phyloP scores from a whole-genome alignment of 2,329 filamentous ascomycete species.

The Ascomycota sp. region DNA sequence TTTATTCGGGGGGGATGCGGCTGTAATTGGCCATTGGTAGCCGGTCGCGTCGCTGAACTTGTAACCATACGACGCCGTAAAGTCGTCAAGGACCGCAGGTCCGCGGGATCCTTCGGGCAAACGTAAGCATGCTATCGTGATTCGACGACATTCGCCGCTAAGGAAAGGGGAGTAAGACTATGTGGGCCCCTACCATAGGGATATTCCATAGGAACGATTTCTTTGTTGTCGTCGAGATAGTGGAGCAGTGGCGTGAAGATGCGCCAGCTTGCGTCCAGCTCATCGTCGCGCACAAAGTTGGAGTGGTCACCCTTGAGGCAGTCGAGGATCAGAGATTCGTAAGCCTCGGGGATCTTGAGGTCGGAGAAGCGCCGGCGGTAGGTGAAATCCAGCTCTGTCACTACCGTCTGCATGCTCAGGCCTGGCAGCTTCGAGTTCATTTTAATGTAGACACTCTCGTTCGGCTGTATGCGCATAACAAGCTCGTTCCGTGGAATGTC shows the following conservation, averaged over 20 bases:
- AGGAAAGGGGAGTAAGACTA: too few relatives aligned
- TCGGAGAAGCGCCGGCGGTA: conserved; percentile 97
- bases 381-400: conserved; percentile 93
- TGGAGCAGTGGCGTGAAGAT: conserved; percentile 95
- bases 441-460: conserved; percentile 99
- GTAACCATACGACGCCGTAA: conserved; percentile 94
- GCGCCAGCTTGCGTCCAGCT: conserved; percentile 93
- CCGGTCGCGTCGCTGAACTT: conserved; percentile 95
- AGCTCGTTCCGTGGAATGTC: conserved; percentile 98
- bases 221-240: conserved; percentile 97
- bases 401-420: conserved; percentile 97
- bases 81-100: conserved; percentile 89
- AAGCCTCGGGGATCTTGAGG: conserved; percentile 97
- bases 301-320: conserved; percentile 98
- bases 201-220: conserved; percentile 98
- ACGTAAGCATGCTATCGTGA: background rate
- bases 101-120: conserved; percentile 62
- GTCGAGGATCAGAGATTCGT: conserved; percentile 93
- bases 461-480: conserved; percentile 96
- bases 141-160: background rate
- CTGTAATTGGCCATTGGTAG: conserved; percentile 82
- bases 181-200: conserved; percentile 59
- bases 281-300: conserved; percentile 95
- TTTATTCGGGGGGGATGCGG: conserved; percentile 47
- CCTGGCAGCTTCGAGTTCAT: conserved; percentile 99